Evolutionary conservation across 441 rosid genomes (phyloP), one percentile per base, ranked within the genome.

Genomic region (Corymbia citriodora): DNA sequence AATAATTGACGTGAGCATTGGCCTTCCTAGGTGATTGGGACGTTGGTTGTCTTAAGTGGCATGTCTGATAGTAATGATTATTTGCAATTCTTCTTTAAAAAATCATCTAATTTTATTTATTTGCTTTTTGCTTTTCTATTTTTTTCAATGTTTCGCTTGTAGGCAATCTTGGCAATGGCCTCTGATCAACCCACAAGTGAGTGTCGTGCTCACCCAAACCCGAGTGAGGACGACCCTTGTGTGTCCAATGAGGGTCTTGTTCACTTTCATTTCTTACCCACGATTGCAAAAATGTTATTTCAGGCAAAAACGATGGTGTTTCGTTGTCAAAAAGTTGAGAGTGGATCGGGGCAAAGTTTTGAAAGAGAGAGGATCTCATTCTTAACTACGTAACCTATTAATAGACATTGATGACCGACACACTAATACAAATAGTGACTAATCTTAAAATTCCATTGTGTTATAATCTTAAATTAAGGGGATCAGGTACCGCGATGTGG

Each of bases 1-100:
- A 40, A 45, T 79, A 0, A 8, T 0, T 2, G 0, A 40, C 5
- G 1, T 45, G 6, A 4, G 14, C 2, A 63, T 29, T 7, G 4
- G 15, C 1, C 4, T 4, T 59, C 13, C 13, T 23, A 59, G 5
- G 29, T 59, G 29, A 10, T 10, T 9, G 1, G 12, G 25, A 36
- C 9, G 1, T 36, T 19, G 11, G 5, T 9, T 2, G 7, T 70
- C 4, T 1, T 33, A 18, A 70, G 23, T 33, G 8, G 10, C 10
- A 17, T 2, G 18, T 1, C 3, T 7, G 2, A 10, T 9, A 33
- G 5, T 9, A 9, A 1, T 3, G 2, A 36, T 10, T 5, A 6
- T 72, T 72, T 36, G 49, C 2, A 36, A 18, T 40, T 40, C n/a
- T 70, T 70, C 18, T 70, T 31, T 13, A 8, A 70, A 70, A 10